Percentiles rank a stretch among this genome's conserved stretches.
phyloP scores from a whole-genome alignment of 805 yeast genomes.

The Zygotorulaspora florentina region DNA sequence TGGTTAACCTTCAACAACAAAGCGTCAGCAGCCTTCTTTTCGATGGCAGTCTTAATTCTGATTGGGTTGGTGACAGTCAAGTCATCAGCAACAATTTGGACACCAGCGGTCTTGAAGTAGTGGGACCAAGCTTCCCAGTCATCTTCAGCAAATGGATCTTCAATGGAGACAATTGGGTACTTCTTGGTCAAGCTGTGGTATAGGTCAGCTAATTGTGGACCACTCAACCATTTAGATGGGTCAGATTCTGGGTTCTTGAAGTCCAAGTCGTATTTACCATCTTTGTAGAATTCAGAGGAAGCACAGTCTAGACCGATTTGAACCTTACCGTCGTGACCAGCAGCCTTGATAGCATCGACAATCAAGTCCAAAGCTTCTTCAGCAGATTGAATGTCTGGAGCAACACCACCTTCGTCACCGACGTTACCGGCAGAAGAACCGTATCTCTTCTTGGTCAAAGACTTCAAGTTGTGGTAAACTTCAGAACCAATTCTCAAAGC shows the following conservation, averaged over 20 bases:
- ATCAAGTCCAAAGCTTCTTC: slow-evolving; percentile 96
- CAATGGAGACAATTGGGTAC: slow-evolving; percentile 97
- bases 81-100: slow-evolving; percentile 97
- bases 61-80: slow-evolving; percentile 97
- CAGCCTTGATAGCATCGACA: slow-evolving; percentile 79
- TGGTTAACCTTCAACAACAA: slow-evolving; percentile 97
- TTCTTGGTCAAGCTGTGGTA: slow-evolving; percentile 75
- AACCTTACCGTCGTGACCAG: slow-evolving; percentile 94
- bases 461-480: slow-evolving; percentile 95
- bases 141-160: slow-evolving; percentile 99
- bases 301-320: slow-evolving; percentile 95
- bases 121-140: slow-evolving; percentile 98
- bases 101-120: slow-evolving; percentile 69
- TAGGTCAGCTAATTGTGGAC: slow-evolving; percentile 79
- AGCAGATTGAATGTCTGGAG: slow-evolving; percentile 93
- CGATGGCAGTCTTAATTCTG: slow-evolving; percentile 93
- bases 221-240: slow-evolving; percentile 84
- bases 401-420: slow-evolving; percentile 99
- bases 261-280: slow-evolving; percentile 95
- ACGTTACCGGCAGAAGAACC: slow-evolving; percentile 99
- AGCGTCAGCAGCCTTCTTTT: slow-evolving; percentile 92
- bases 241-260: slow-evolving; percentile 97
- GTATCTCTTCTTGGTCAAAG: slow-evolving; percentile 88
- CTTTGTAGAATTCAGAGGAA: slow-evolving; percentile 95
- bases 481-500: slow-evolving; percentile 96